phyloP scores from a whole-genome alignment of 2,329 filamentous ascomycete genomes.

The Aspergillus fijiensis region DNA sequence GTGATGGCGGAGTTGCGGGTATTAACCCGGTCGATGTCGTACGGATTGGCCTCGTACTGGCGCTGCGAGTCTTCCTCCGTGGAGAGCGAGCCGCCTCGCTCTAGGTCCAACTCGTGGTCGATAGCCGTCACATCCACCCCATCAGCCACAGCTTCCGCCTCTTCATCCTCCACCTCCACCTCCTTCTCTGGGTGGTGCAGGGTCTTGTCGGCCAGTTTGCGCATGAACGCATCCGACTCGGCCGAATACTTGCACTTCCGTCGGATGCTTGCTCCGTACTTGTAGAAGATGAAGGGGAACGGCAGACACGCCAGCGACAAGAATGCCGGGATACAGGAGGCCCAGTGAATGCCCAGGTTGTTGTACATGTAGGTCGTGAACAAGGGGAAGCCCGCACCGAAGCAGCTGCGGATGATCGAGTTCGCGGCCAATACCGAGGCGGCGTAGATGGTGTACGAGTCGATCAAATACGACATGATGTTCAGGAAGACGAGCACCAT shows the following conservation, averaged over 20 bases:
- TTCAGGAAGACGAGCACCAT: constrained; percentile 35
- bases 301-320: constrained; percentile 37
- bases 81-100: constrained; percentile 1
- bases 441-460: constrained; percentile 38
- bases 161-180: constrained; percentile 3
- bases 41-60: constrained; percentile 31
- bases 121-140: not conserved
- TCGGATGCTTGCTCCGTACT: constrained; percentile 35
- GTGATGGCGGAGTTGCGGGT: constrained; percentile 30
- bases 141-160: not conserved
- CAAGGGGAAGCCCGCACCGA: constrained; percentile 45
- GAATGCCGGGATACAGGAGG: constrained; percentile 40
- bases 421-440: constrained; percentile 40
- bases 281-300: constrained; percentile 40
- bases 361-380: constrained; percentile 44
- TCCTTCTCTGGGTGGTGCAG: not conserved
- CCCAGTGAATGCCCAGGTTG: constrained; percentile 45
- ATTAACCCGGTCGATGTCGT: constrained; percentile 35
- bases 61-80: constrained; percentile 10
- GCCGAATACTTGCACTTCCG: constrained; percentile 39
- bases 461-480: constrained; percentile 39
- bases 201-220: constrained; percentile 21
- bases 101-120: not conserved
- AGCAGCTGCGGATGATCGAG: constrained; percentile 42
- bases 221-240: constrained; percentile 32